Evolutionary conservation across 1,284 basidiomycete genomes (phyloP).

Genomic region (Trametes polyzona): DNA sequence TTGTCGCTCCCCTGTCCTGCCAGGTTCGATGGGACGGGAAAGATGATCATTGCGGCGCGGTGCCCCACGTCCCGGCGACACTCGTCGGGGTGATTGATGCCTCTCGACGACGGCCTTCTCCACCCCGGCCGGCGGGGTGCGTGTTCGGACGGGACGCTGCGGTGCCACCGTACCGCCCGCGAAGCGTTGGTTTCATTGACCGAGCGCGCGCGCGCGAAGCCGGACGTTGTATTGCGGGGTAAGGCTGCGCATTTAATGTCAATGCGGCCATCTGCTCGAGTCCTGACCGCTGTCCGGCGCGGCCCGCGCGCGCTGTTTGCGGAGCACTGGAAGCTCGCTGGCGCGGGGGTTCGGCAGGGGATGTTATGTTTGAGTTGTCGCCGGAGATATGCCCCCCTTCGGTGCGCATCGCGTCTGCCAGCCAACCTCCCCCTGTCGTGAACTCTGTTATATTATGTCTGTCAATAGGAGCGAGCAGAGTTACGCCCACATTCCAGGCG

Average conservation of each 20-base stretch:
- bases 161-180: not conserved
- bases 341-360: too few relatives aligned
- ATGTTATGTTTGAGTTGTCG: not conserved
- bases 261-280: not conserved
- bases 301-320: not conserved
- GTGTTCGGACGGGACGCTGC: too few relatives aligned
- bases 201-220: not conserved
- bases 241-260: not conserved
- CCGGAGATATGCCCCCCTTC: not conserved
- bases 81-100: slow-evolving; percentile 11
- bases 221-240: too few relatives aligned
- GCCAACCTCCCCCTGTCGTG: too few relatives aligned
- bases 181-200: not conserved
- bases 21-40: not conserved
- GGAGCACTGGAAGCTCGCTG: not conserved
- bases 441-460: not conserved
- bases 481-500: too few relatives aligned
- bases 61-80: not conserved
- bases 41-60: slow-evolving; percentile 3
- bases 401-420: too few relatives aligned
- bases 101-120: not conserved
- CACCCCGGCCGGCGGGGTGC: not conserved
- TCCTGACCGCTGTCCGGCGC: not conserved
- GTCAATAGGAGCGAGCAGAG: too few relatives aligned
- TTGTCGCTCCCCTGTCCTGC: too few relatives aligned